These are phyloP conservation scores for Myxozyma vanderwaltii DNA, from an alignment of 805 yeast genomes.

Conservation along the genomic window DNA sequence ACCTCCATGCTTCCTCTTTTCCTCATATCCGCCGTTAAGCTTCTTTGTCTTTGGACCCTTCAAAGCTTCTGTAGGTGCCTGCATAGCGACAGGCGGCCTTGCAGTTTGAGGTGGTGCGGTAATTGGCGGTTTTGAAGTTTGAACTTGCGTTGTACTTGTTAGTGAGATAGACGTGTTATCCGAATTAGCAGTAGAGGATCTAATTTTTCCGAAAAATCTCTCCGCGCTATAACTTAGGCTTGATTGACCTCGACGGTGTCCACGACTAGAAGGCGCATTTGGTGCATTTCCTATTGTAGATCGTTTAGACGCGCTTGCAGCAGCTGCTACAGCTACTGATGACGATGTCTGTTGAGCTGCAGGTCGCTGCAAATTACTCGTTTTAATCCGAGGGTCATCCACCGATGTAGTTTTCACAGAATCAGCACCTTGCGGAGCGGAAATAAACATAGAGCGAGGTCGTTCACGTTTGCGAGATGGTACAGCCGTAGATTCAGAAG, in stretches of 20 bases:
- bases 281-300: not conserved
- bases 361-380: too few species aligned
- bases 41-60: not conserved
- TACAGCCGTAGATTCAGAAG: not conserved
- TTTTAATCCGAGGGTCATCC: not conserved
- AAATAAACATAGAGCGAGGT: conserved; percentile 23
- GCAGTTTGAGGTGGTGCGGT: not conserved
- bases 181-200: not conserved
- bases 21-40: conserved; percentile 5
- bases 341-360: not conserved
- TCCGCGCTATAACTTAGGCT: conserved; percentile 32
- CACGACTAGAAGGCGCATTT: conserved; percentile 8
- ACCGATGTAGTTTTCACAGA: not conserved
- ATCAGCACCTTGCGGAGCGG: not conserved
- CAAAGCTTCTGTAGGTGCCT: conserved; percentile 1
- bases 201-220: conserved; percentile 26
- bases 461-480: conserved; percentile 22
- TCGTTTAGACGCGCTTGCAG: not conserved
- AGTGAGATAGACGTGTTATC: conserved; percentile 3
- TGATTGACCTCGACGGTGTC: conserved; percentile 28
- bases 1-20: conserved; percentile 6
- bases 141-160: not conserved
- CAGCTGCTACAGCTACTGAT: not conserved
- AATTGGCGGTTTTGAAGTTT: not conserved
- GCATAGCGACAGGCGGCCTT: not conserved